These are phyloP conservation scores for Fusarium floridanum DNA, from an alignment of 2,329 filamentous ascomycete genomes.

Conservation along the genomic window DNA sequence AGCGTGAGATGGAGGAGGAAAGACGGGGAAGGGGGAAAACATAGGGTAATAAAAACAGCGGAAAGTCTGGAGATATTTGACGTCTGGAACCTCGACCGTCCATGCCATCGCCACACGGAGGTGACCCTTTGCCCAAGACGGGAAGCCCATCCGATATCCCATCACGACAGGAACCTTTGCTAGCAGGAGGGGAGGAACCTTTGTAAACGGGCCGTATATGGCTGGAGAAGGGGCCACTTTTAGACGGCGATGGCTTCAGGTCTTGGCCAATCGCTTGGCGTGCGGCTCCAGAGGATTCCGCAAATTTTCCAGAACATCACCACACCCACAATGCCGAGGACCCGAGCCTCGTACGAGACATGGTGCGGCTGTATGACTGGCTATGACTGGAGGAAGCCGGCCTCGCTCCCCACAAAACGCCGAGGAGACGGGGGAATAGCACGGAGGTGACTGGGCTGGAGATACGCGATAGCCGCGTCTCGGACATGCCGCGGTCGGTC, in stretches of 20 bases:
- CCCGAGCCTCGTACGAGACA: slow-evolving; percentile 42
- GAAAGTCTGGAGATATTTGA: slow-evolving; percentile 13
- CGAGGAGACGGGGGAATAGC: slow-evolving; percentile 27
- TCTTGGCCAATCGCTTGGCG: slow-evolving; percentile 33
- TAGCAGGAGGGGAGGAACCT: slow-evolving; percentile 15
- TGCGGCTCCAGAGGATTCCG: slow-evolving; percentile 7
- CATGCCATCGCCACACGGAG: slow-evolving; percentile 10
- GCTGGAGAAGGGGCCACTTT: slow-evolving; percentile 14
- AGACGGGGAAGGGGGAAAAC: slow-evolving; percentile 6
- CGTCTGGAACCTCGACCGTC: not conserved
- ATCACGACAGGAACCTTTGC: slow-evolving; percentile 35
- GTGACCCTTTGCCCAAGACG: slow-evolving; percentile 23
- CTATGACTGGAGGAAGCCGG: slow-evolving; percentile 20
- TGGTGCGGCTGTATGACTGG: slow-evolving; percentile 27
- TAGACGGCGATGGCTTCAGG: not conserved
- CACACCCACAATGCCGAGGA: slow-evolving; percentile 37
- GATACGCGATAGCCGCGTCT: slow-evolving; percentile 15
- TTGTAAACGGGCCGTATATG: slow-evolving; percentile 38
- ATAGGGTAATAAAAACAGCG: not conserved
- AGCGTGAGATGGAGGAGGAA: not conserved
- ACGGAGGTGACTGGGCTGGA: slow-evolving; percentile 8
- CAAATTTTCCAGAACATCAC: slow-evolving; percentile 45
- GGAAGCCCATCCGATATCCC: slow-evolving; percentile 33
- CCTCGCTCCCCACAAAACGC: slow-evolving; percentile 30
- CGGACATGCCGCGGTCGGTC: slow-evolving; percentile 17